phyloP scores from a whole-genome alignment of 108 stramenopile species.

The Cyclotella cryptica region DNA sequence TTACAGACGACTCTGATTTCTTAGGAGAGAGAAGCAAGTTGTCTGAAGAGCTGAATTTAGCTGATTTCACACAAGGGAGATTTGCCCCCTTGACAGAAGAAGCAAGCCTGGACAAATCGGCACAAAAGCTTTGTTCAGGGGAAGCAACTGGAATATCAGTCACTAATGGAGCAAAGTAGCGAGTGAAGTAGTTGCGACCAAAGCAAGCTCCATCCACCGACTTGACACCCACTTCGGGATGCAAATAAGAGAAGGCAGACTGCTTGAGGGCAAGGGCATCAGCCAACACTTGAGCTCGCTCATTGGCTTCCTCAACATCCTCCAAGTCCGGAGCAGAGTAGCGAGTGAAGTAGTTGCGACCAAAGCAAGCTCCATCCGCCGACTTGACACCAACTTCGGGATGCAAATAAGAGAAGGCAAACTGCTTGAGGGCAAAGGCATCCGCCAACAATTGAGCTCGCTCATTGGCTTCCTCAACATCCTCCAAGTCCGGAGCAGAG shows the following conservation, averaged over 20 bases:
- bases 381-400: neutral
- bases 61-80: conserved; percentile 38
- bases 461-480: conserved; percentile 16
- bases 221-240: conserved; percentile 32
- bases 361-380: neutral
- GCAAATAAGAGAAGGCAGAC: conserved; percentile 19
- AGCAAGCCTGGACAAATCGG: conserved; percentile 21
- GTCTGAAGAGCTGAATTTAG: conserved; percentile 28
- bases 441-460: conserved; percentile 26
- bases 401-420: neutral
- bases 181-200: conserved; percentile 44
- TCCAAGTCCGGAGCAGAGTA: conserved; percentile 55
- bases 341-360: conserved; percentile 28
- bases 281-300: conserved; percentile 27
- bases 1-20: conserved; percentile 45
- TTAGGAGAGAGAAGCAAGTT: conserved; percentile 3
- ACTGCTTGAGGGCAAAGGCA: neutral
- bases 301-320: conserved; percentile 5
- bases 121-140: neutral
- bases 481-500: conserved; percentile 1
- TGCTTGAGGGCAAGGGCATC: conserved; percentile 40
- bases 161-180: neutral
- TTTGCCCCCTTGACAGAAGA: conserved; percentile 45
- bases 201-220: conserved; percentile 24
- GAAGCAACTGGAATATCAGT: neutral